Percentiles rank a stretch among this genome's conserved stretches.
These are phyloP conservation scores for Phaffia australis DNA, from an alignment of 768 basidiomycete species.

Conservation along the genomic window DNA sequence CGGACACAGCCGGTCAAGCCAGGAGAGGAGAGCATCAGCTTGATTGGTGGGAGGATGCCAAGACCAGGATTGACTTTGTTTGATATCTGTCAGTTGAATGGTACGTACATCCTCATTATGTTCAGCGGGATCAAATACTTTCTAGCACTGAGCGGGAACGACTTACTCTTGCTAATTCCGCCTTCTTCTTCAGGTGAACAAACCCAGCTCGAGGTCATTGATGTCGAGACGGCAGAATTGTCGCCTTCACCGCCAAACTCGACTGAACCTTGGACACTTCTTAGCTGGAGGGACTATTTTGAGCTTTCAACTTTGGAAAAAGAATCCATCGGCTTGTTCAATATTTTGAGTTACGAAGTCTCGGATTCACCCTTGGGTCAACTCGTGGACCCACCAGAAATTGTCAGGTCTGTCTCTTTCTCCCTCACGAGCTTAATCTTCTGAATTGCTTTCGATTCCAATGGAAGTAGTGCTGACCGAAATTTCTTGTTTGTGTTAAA, in stretches of 20 bases:
- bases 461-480: background rate
- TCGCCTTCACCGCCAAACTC: slow-evolving; percentile 14
- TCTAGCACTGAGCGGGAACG: too few species aligned
- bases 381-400: slow-evolving; percentile 64
- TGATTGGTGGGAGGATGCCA: slow-evolving; percentile 20
- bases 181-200: background rate
- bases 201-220: slow-evolving; percentile 20
- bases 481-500: background rate
- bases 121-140: too few species aligned
- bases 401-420: slow-evolving; percentile 38
- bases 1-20: too few species aligned
- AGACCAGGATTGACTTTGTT: slow-evolving; percentile 5
- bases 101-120: too few species aligned
- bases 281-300: slow-evolving; percentile 83
- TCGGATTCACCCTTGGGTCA: slow-evolving; percentile 72
- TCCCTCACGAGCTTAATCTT: too few species aligned
- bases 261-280: slow-evolving; percentile 56
- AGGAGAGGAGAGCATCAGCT: too few species aligned
- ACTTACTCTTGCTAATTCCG: too few species aligned
- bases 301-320: background rate
- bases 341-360: slow-evolving; percentile 91
- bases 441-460: background rate
- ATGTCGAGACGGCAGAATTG: slow-evolving; percentile 10
- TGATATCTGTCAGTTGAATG: slow-evolving; percentile 17
- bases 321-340: slow-evolving; percentile 49